Evolutionary conservation across 352 stramenopile species (phyloP).

Genomic region (Globisporangium echinulatum): DNA sequence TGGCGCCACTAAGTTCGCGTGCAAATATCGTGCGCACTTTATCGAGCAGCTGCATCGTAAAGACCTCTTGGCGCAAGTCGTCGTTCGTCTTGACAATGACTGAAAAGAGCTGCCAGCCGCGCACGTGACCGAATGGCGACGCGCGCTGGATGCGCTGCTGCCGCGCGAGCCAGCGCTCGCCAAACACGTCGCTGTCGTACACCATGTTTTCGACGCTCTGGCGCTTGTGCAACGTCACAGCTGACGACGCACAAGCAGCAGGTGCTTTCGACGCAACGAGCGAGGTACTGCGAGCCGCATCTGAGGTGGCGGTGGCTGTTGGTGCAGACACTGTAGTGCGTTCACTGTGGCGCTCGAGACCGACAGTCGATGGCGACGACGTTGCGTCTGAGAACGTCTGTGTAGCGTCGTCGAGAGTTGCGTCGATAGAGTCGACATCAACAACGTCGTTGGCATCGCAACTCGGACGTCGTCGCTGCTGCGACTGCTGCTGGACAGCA

Average conservation of each 20-base stretch:
- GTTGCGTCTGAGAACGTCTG: no score
- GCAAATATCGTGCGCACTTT: conserved; percentile 94
- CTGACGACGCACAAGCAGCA: no score
- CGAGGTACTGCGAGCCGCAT: background rate
- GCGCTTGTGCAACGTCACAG: conserved; percentile 12
- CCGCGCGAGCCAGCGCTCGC: conserved; percentile 61
- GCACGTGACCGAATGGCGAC: conserved; percentile 72
- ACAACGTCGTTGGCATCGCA: no score
- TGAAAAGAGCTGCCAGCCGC: conserved; percentile 87
- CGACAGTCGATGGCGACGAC: no score
- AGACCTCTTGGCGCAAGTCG: conserved; percentile 95
- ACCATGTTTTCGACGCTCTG: conserved; percentile 58
- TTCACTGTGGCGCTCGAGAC: no score
- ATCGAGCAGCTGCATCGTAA: conserved; percentile 96
- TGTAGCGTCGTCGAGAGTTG: no score
- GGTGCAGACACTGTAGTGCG: background rate
- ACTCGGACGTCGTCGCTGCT: background rate
- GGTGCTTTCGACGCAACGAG: no score
- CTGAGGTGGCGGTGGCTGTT: background rate
- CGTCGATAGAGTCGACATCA: no score
- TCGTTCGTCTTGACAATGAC: conserved; percentile 98
- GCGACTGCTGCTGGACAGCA: no score
- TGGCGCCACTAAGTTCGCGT: conserved; percentile 62
- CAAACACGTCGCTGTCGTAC: conserved; percentile 75
- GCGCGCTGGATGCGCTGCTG: conserved; percentile 50